Percentiles rank a stretch among this genome's conserved stretches.
These are phyloP conservation scores for Hemisphaericaspora nanyangensis DNA, from an alignment of 805 yeast genomes.

Conservation along the genomic window DNA sequence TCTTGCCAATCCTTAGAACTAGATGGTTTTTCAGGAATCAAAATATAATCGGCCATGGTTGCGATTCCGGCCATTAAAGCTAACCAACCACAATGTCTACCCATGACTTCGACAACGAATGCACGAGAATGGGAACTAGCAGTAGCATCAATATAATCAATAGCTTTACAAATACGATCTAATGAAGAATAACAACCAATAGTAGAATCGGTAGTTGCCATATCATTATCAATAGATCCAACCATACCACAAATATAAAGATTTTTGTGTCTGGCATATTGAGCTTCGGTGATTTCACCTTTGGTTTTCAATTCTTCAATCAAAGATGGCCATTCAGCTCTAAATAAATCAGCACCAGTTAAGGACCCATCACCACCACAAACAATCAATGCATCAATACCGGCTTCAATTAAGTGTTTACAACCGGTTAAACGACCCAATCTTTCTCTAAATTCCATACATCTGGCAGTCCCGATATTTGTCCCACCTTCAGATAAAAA, in stretches of 20 bases:
- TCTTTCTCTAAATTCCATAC: slow-evolving; percentile 79
- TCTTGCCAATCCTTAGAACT: slow-evolving; percentile 70
- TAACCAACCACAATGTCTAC: slow-evolving; percentile 99
- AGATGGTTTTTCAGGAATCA: slow-evolving; percentile 94
- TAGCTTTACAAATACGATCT: slow-evolving; percentile 88
- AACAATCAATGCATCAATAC: slow-evolving; percentile 92
- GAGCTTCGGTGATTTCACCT: slow-evolving; percentile 53
- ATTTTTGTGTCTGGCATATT: slow-evolving; percentile 59
- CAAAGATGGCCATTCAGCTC: slow-evolving; percentile 91
- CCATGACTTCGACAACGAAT: slow-evolving; percentile 98
- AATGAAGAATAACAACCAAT: slow-evolving; percentile 95
- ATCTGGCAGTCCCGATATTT: slow-evolving; percentile 92
- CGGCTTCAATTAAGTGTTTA: slow-evolving; percentile 75
- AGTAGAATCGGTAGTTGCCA: slow-evolving; percentile 95
- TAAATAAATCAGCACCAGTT: slow-evolving; percentile 94
- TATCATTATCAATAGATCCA: slow-evolving; percentile 97
- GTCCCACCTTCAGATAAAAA: slow-evolving; percentile 94
- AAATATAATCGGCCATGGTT: slow-evolving; percentile 90
- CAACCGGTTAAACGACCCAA: slow-evolving; percentile 82
- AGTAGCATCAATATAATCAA: slow-evolving; percentile 96
- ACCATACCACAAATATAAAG: slow-evolving; percentile 91
- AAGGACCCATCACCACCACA: slow-evolving; percentile 99
- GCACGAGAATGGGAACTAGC: slow-evolving; percentile 97
- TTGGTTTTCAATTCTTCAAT: slow-evolving; percentile 63
- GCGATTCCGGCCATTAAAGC: slow-evolving; percentile 97